Evolutionary conservation across 495 filamentous ascomycete species (phyloP).

Genomic region (Hypomontagnella monticulosa): DNA sequence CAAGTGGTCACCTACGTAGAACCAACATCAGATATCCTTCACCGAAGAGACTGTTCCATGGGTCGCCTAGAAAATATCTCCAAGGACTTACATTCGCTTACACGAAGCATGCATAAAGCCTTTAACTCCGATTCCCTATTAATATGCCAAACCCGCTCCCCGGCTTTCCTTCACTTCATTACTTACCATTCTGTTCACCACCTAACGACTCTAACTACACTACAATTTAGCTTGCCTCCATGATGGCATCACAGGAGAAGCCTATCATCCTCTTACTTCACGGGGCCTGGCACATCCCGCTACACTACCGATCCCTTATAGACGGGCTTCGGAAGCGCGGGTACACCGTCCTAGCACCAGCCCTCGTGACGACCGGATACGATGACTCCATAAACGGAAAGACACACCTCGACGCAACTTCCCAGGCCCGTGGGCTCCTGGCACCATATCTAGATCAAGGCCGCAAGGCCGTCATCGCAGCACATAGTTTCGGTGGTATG

Average conservation of each 20-base stretch:
- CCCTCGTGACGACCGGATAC: conserved; percentile 48
- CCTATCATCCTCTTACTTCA: conserved; percentile 55
- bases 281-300: conserved; percentile 55
- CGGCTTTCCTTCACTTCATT: not conserved
- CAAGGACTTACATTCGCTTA: no score
- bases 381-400: conserved; percentile 38
- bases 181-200: no score
- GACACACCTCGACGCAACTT: conserved; percentile 42
- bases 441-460: conserved; percentile 40
- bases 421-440: conserved; percentile 36
- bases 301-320: conserved; percentile 50
- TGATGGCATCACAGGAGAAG: conserved; percentile 25
- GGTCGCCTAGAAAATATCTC: no score
- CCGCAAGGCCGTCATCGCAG: conserved; percentile 47
- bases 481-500: conserved; percentile 56
- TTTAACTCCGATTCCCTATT: not conserved
- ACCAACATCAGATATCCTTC: no score
- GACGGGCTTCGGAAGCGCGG: conserved; percentile 45
- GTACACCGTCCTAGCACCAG: conserved; percentile 51
- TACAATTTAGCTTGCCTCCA: not conserved
- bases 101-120: no score
- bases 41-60: no score
- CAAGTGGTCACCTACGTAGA: no score
- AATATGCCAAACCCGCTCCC: not conserved
- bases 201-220: no score